Base-by-base conservation (phyloP, 179 eudicot genomes). In the Spinacia oleracea region DNA sequence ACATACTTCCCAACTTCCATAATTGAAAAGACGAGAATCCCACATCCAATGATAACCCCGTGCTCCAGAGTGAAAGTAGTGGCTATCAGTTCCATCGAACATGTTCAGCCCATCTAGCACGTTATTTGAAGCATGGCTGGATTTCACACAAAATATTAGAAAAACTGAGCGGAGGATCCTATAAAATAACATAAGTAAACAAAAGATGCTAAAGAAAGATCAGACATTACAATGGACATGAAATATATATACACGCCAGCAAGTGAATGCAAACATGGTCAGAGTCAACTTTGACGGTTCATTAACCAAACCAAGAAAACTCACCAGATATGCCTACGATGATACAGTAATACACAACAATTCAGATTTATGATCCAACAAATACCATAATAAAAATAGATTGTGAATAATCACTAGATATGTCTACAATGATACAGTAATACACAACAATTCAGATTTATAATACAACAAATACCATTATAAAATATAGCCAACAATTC, bases 21-120 rank as follows among this genome's bases (percentile, higher is more conserved):
- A 94, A 79, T 94, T 96, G 75, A 94, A 96, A 73, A 96, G 96
- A 72, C 99, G 93, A 70, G 98, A 93, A 83, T 96, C 99, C 98
- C 99, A 96, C 98, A 96, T 92, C 98, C 98, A 93, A 77, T 96
- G 99, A 80, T 94, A 87, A 76, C 99, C 99, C 25, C 91, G 91
- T 46, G 94, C 21, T 73, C 99, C 99, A 79, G 99, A 89, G 87
- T 94, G 99, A 83, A 96, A 96, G 86, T 96, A 96, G 84, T 93
- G 95, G 82, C 91, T 84, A 87, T 96, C 98, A 59, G 98, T 94
- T 76, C 98, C 99, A 77, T 96, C 98, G 86, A 96, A 94, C 98
- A 92, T 92, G 87, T 96, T 94, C 77, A 96, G 75, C 79, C 98
- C 99, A 87, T 96, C 99, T 77, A 92, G 84, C 5, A 89, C 87